Evolutionary conservation across 108 stramenopile genomes (phyloP), one percentile per base, ranked within the genome.

Genomic region (Skeletonema costatum): DNA sequence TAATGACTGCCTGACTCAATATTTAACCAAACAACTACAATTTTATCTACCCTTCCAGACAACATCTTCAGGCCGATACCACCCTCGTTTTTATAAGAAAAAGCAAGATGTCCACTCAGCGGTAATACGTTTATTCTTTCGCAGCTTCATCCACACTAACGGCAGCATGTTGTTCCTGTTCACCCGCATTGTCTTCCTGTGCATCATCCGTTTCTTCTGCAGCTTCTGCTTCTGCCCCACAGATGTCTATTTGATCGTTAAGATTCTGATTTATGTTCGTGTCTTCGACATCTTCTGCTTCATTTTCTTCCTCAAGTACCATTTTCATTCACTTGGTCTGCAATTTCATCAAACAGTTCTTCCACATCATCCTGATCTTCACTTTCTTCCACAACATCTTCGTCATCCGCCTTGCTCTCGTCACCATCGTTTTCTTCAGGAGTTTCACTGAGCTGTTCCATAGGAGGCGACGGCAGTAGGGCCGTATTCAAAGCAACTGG

Each of bases 281-380:
- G 65, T 66, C 65, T 30, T 39, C 38, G 36, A 41, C 65, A 66
- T 39, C 29, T 38, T 66, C 65, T 16, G 41, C 0, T 17, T 33
- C 62, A 64, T 12, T 19, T 19, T 38, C 62, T 14, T 61, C 75
- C 21, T 62, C 65, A 62, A 76, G 25, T 8, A 1, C 17, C 66
- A 76, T 48, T 2, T 2, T 53, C 60, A 61, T 68, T 53, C 13
- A 76, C 33, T 9, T 51, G 56, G 1, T 56, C 65, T 9, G 66
- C 48, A 19, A 76, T 42, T 33, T 76, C 67, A 48, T 68, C 75
- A 33, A 66, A 5, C 13, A 32, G 29, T 14, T 76, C 75, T 50
- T 62, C 67, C 16, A 32, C 38, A 16, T 68, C 46, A 13, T 75
- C 74, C 39, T 76, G 66, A 11, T 9, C 66, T 19, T 61, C 48